Conservation (phyloP, 495 filamentous ascomycete genomes). For the Talaromyces ruber region DNA sequence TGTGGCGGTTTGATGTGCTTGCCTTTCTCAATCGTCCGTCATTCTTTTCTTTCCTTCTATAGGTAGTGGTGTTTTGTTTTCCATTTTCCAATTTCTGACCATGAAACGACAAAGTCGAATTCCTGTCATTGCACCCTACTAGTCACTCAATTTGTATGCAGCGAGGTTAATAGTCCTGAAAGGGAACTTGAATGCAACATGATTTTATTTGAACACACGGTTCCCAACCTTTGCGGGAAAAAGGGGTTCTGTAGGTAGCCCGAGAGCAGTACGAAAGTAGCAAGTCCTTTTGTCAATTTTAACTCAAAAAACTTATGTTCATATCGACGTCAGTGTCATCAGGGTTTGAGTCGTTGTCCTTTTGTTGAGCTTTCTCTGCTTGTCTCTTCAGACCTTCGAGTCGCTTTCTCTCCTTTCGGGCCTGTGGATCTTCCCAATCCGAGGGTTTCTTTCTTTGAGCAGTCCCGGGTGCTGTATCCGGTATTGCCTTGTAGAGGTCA, state of each 20-base stretch:
- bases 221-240: neutral
- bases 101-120: neutral
- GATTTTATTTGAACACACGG: neutral
- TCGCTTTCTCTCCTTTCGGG: slow-evolving; percentile 50
- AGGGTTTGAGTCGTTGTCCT: neutral
- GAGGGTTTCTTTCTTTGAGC: slow-evolving; percentile 16
- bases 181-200: neutral
- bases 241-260: neutral
- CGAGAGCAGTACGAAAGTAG: neutral
- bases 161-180: neutral
- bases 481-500: slow-evolving; percentile 11
- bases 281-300: neutral
- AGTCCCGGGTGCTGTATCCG: slow-evolving; percentile 8
- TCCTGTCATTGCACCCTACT: neutral
- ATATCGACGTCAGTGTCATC: slow-evolving; percentile 2
- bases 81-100: neutral
- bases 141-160: neutral
- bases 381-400: slow-evolving; percentile 49
- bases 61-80: neutral
- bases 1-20: neutral
- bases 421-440: slow-evolving; percentile 51
- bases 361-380: slow-evolving; percentile 1
- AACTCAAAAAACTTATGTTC: neutral
- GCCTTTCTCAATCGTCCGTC: neutral
- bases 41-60: neutral